These are phyloP conservation scores for Ustilago nuda DNA, from an alignment of 1,284 basidiomycete genomes.

Conservation along the genomic window DNA sequence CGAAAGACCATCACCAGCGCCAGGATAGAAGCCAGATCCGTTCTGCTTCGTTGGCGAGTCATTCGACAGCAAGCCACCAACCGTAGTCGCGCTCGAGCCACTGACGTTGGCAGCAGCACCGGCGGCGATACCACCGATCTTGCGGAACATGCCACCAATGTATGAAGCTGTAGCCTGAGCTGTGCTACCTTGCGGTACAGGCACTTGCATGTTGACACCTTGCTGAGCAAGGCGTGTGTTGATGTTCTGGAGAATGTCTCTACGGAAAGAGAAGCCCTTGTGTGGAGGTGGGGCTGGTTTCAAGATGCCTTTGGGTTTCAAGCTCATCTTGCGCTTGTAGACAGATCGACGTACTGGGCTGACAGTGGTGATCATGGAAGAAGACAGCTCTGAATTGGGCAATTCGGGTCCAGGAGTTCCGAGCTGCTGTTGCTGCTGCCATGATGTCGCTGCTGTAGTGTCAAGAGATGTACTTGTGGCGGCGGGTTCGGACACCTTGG, in stretches of 20 bases:
- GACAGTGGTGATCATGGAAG: constrained; percentile 36
- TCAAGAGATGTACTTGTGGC: constrained; percentile 9
- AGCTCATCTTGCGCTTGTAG: constrained; percentile 47
- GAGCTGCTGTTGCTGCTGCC: constrained; percentile 8
- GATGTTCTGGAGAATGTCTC: constrained; percentile 63
- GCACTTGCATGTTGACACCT: constrained; percentile 65
- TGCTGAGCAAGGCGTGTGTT: constrained; percentile 66
- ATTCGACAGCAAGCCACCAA: constrained; percentile 24
- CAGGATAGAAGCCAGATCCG: background rate
- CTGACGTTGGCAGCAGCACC: constrained; percentile 50
- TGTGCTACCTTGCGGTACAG: constrained; percentile 53
- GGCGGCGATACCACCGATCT: constrained; percentile 54
- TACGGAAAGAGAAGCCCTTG: constrained; percentile 62
- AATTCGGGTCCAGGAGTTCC: constrained; percentile 6
- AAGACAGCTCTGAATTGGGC: constrained; percentile 18
- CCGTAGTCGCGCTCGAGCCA: constrained; percentile 24
- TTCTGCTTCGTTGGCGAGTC: constrained; percentile 24
- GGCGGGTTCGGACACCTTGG: constrained; percentile 3
- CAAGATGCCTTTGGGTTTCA: constrained; percentile 57
- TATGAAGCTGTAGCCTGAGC: constrained; percentile 53
- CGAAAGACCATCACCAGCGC: background rate
- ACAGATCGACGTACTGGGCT: constrained; percentile 47
- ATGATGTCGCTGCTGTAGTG: constrained; percentile 11
- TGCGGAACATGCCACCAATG: constrained; percentile 60
- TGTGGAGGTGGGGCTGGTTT: constrained; percentile 60